Conservation (phyloP, 2,329 filamentous ascomycete species). For the Paecilomyces sp. region DNA sequence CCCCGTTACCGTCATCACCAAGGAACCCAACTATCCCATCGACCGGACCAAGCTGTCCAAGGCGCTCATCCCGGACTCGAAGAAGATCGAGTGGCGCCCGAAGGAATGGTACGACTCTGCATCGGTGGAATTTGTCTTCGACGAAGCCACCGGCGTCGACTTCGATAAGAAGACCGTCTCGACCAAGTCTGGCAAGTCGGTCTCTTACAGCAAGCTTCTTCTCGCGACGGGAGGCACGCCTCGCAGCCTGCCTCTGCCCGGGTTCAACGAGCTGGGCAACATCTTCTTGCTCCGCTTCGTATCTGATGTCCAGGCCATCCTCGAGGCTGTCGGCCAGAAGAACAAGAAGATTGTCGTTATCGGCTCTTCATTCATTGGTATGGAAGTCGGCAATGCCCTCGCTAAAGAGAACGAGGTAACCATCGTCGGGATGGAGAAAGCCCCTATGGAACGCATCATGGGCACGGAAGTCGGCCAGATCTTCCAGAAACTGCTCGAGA, state of each 20-base stretch:
- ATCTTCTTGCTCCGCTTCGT: constrained; percentile 77
- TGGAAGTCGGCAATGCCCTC: constrained; percentile 85
- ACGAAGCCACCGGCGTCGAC: constrained; percentile 66
- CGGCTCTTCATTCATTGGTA: constrained; percentile 93
- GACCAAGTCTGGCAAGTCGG: constrained; percentile 66
- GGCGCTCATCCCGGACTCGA: constrained; percentile 72
- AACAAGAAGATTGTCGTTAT: constrained; percentile 91
- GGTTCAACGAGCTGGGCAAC: constrained; percentile 79
- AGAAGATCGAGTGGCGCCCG: constrained; percentile 71
- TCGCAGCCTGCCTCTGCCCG: constrained; percentile 66
- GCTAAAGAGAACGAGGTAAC: constrained; percentile 77
- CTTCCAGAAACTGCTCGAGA: constrained; percentile 72
- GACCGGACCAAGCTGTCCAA: constrained; percentile 96
- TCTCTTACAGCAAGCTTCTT: constrained; percentile 79
- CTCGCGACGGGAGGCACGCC: constrained; percentile 81
- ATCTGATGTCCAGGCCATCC: constrained; percentile 70
- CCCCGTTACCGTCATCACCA: constrained; percentile 72
- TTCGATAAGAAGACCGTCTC: constrained; percentile 65
- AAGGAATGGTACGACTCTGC: constrained; percentile 67
- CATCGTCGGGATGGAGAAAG: constrained; percentile 80
- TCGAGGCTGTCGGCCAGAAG: constrained; percentile 66
- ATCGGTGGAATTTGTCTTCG: constrained; percentile 49
- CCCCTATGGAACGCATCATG: constrained; percentile 79
- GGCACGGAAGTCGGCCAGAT: constrained; percentile 73
- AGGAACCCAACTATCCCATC: constrained; percentile 79